Percentiles rank a stretch among this genome's conserved stretches.
phyloP scores from a whole-genome alignment of 768 basidiomycete species.

The Pulveroboletus sp. region DNA sequence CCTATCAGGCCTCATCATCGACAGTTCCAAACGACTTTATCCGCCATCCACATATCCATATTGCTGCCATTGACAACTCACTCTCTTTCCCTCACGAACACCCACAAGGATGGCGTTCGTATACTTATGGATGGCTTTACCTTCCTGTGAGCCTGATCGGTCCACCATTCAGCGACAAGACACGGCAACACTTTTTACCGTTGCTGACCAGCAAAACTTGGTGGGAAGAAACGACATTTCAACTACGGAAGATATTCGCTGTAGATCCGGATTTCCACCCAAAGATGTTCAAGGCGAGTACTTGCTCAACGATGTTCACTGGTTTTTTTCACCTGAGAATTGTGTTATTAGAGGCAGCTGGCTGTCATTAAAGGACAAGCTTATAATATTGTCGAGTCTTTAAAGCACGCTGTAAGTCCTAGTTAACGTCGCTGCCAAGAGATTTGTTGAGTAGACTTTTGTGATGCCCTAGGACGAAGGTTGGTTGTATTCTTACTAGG shows the following conservation, averaged over 20 bases:
- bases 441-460: conserved; percentile 3
- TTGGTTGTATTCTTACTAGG: conserved; percentile 27
- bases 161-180: conserved; percentile 78
- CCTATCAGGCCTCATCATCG: conserved; percentile 33
- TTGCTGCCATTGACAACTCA: conserved; percentile 92
- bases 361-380: conserved; percentile 94
- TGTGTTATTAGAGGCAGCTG: conserved; percentile 60
- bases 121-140: conserved; percentile 86
- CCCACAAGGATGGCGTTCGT: conserved; percentile 74
- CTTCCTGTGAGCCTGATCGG: conserved; percentile 83
- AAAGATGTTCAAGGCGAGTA: conserved; percentile 76
- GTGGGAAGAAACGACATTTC: conserved; percentile 86
- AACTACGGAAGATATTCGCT: conserved; percentile 71
- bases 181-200: conserved; percentile 76
- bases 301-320: background rate
- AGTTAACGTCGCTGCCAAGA: background rate
- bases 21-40: conserved; percentile 40
- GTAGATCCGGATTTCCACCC: conserved; percentile 85
- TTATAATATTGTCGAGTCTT: conserved; percentile 83
- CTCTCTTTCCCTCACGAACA: conserved; percentile 90
- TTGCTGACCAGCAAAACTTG: conserved; percentile 77
- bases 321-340: conserved; percentile 4
- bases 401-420: conserved; percentile 63
- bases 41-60: conserved; percentile 76
- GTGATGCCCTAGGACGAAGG: conserved; percentile 64